These are phyloP conservation scores for Flammula alnicola DNA, from an alignment of 1,284 basidiomycete genomes.

Conservation along the genomic window DNA sequence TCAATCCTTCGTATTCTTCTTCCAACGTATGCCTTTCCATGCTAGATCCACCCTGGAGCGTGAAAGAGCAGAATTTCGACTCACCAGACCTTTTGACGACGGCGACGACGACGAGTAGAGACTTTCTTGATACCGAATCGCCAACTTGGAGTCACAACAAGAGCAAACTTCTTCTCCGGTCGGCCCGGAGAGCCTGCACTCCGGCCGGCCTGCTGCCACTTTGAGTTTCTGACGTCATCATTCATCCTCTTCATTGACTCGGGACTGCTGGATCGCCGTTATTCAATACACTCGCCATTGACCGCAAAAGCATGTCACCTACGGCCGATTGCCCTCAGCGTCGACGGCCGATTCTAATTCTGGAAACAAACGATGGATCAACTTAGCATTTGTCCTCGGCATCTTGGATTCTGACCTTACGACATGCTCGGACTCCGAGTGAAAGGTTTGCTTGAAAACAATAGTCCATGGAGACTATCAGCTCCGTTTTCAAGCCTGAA, in stretches of 20 bases:
- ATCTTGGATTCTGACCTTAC: background rate
- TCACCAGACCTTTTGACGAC: conserved; percentile 51
- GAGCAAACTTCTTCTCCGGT: conserved; percentile 36
- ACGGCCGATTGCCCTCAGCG: too few species aligned
- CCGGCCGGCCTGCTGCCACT: background rate
- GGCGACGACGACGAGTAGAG: conserved; percentile 38
- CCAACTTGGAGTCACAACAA: conserved; percentile 39
- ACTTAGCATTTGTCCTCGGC: too few species aligned
- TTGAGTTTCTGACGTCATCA: conserved; percentile 4
- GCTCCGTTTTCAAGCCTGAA: background rate
- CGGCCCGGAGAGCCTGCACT: conserved; percentile 1
- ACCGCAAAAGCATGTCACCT: too few species aligned
- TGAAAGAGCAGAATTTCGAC: conserved; percentile 34
- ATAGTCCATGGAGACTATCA: background rate
- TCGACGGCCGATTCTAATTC: too few species aligned
- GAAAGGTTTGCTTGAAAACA: background rate
- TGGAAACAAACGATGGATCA: too few species aligned
- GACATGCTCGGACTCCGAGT: conserved; percentile 2
- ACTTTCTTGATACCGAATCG: conserved; percentile 35
- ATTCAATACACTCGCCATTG: too few species aligned
- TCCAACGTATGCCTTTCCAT: conserved; percentile 24
- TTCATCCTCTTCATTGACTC: conserved; percentile 1
- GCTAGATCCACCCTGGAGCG: conserved; percentile 23
- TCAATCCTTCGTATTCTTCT: conserved; percentile 26
- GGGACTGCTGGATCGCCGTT: background rate